Percentiles rank a stretch among this genome's conserved stretches.
phyloP scores from a whole-genome alignment of 352 stramenopile genomes.

The Phytophthora citricola region DNA sequence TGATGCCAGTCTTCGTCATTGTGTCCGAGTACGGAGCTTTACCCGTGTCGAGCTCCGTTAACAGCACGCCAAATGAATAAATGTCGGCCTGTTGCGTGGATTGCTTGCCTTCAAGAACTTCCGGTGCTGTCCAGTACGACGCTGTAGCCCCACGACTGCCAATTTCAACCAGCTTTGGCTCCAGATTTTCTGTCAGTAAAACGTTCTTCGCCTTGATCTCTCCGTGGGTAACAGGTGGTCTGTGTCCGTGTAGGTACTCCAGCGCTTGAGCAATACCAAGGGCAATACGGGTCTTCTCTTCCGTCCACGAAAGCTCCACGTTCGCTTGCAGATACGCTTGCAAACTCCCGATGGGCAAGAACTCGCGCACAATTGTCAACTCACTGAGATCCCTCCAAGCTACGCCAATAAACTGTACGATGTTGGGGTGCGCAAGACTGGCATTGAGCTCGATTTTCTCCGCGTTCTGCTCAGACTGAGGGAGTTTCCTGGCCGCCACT shows the following conservation, averaged over 20 bases:
- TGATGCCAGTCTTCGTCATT: slow-evolving; percentile 23
- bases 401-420: slow-evolving; percentile 46
- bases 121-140: background rate
- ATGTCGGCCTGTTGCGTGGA: background rate
- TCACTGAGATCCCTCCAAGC: slow-evolving; percentile 52
- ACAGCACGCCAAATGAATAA: slow-evolving; percentile 3
- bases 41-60: background rate
- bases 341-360: slow-evolving; percentile 44
- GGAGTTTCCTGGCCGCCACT: slow-evolving; percentile 48
- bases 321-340: slow-evolving; percentile 39
- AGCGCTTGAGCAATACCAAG: slow-evolving; percentile 44
- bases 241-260: slow-evolving; percentile 45
- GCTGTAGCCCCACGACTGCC: slow-evolving; percentile 31
- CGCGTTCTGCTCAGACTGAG: slow-evolving; percentile 29
- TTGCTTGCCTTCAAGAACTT: background rate
- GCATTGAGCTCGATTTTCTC: slow-evolving; percentile 45
- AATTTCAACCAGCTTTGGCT: slow-evolving; percentile 58
- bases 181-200: slow-evolving; percentile 39
- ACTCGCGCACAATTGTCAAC: slow-evolving; percentile 50
- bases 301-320: slow-evolving; percentile 35
- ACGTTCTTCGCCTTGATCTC: slow-evolving; percentile 57
- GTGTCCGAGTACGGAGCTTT: slow-evolving; percentile 11
- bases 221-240: slow-evolving; percentile 49
- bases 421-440: slow-evolving; percentile 38
- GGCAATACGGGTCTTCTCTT: slow-evolving; percentile 46